phyloP scores from a whole-genome alignment of 2,329 filamentous ascomycete species.

The Penicillium sclerotiorum region DNA sequence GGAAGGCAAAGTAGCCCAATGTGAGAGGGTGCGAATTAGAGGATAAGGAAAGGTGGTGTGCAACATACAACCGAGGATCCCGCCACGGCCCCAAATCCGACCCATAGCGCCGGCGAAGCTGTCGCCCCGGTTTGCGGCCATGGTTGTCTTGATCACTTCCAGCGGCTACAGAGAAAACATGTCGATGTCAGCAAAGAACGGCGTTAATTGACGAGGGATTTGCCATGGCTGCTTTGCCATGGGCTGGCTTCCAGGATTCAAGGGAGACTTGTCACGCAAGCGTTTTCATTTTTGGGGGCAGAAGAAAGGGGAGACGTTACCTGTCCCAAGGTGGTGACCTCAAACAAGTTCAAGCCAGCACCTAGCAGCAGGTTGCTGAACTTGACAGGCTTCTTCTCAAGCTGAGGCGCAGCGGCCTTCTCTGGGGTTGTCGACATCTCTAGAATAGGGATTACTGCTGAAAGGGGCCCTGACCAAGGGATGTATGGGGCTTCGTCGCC shows the following conservation, averaged over 20 bases:
- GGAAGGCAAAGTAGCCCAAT: too few species aligned
- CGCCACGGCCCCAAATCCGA: constrained; percentile 92
- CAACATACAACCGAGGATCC: constrained; percentile 89
- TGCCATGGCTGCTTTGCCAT: too few species aligned
- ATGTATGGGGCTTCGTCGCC: constrained; percentile 83
- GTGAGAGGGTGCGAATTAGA: too few species aligned
- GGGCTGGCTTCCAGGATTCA: not conserved
- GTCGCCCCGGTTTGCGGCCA: constrained; percentile 94
- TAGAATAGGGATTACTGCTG: constrained; percentile 61
- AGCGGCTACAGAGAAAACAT: constrained; percentile 71
- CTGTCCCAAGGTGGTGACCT: constrained; percentile 73
- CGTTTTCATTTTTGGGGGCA: constrained; percentile 6
- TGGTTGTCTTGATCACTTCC: constrained; percentile 99
- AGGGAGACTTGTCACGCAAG: not conserved
- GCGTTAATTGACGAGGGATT: too few species aligned
- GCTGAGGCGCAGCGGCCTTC: constrained; percentile 56
- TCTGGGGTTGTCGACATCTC: constrained; percentile 55
- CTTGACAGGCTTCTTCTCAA: constrained; percentile 99
- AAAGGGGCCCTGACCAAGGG: constrained; percentile 98
- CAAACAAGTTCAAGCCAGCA: constrained; percentile 93
- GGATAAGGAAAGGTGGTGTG: too few species aligned
- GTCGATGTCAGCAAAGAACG: constrained; percentile 2
- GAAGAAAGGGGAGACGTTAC: constrained; percentile 33
- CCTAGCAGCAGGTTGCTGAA: constrained; percentile 98
- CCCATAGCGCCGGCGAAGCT: constrained; percentile 78